Percentiles rank a stretch among this genome's conserved stretches.
These are phyloP conservation scores for Phytophthora lateralis DNA, from an alignment of 352 stramenopile species.

Conservation along the genomic window DNA sequence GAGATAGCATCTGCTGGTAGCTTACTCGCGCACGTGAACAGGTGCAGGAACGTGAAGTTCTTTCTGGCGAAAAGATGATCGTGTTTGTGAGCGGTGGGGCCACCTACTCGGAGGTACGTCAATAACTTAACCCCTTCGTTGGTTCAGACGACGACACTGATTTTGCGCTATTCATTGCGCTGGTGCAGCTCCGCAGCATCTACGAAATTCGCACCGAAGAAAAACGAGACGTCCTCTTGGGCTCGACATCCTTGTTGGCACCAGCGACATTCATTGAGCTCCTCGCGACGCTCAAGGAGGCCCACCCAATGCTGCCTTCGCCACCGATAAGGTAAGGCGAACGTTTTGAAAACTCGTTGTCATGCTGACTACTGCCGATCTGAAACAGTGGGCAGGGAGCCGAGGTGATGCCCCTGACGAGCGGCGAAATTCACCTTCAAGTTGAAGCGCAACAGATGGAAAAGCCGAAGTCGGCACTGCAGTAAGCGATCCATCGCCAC, in stretches of 20 bases:
- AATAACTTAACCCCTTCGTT: background rate
- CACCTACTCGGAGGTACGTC: constrained; percentile 92
- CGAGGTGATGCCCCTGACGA: constrained; percentile 62
- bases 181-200: constrained; percentile 69
- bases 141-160: background rate
- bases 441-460: constrained; percentile 55
- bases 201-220: constrained; percentile 74
- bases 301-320: constrained; percentile 25
- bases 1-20: background rate
- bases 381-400: constrained; percentile 41
- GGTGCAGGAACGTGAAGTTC: constrained; percentile 59
- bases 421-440: constrained; percentile 72
- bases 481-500: constrained; percentile 5
- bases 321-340: constrained; percentile 11
- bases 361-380: background rate
- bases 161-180: background rate
- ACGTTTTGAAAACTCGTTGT: background rate
- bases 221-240: constrained; percentile 76
- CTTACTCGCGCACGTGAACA: background rate
- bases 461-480: constrained; percentile 19
- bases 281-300: constrained; percentile 68
- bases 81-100: constrained; percentile 95
- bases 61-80: constrained; percentile 91
- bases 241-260: constrained; percentile 73
- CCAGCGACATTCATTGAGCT: constrained; percentile 63